Conservation (phyloP, 148 eudicot genomes). For the Drosera capensis region DNA sequence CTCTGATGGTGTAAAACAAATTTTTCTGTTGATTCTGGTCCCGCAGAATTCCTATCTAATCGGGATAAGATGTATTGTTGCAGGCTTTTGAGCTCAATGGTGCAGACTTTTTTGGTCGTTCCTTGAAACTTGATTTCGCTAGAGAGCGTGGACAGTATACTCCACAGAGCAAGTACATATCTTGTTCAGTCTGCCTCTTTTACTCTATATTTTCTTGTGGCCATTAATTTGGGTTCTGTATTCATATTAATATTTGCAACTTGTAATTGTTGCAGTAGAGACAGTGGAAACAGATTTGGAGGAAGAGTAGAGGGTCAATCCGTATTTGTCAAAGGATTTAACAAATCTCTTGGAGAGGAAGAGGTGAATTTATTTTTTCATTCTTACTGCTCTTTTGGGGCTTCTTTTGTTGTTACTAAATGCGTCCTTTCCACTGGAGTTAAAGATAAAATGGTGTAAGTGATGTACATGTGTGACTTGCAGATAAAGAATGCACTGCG, state of each 20-base stretch:
- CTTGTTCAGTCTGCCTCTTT: background rate
- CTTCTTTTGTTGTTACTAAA: background rate
- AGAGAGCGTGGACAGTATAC: conserved; percentile 52
- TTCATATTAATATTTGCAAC: conserved; percentile 1
- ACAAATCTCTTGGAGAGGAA: conserved; percentile 35
- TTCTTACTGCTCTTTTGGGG: background rate
- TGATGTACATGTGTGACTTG: background rate
- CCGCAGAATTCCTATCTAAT: too few relatives aligned
- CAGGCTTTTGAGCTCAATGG: conserved; percentile 64
- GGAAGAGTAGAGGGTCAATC: conserved; percentile 25
- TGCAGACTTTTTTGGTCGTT: conserved; percentile 30
- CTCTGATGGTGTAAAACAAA: too few relatives aligned
- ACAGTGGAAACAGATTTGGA: too few relatives aligned
- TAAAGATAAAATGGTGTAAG: too few relatives aligned
- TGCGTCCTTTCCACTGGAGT: too few relatives aligned
- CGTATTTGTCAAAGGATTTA: conserved; percentile 56
- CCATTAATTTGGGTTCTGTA: background rate
- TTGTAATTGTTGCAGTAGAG: background rate
- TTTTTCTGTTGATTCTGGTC: too few relatives aligned
- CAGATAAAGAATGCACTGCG: conserved; percentile 47
- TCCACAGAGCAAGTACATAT: conserved; percentile 28
- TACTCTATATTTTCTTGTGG: background rate
- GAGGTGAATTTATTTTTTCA: conserved; percentile 18
- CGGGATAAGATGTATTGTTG: too few relatives aligned
- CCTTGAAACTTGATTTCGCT: conserved; percentile 53